Percentiles rank a stretch among this genome's conserved stretches.
Conservation (phyloP, 2,329 filamentous ascomycete genomes). For the Westerdykella ornata region DNA sequence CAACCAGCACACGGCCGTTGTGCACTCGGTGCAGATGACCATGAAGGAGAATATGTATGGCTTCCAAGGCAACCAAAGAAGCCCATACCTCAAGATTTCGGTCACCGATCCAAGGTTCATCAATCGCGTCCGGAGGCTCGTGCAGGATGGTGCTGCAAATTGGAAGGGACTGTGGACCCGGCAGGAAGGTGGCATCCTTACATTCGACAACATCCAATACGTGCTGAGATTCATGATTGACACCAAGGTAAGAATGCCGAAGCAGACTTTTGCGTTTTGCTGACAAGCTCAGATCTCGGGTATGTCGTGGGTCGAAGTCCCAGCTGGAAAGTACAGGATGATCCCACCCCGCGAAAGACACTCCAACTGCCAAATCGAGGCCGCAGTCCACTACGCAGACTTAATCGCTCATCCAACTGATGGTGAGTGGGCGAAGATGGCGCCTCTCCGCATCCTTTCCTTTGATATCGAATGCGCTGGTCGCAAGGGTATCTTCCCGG, state of each 20-base stretch:
- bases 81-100: conserved; percentile 86
- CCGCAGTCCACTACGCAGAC: conserved; percentile 72
- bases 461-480: conserved; percentile 99
- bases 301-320: conserved; percentile 96
- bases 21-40: conserved; percentile 73
- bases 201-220: conserved; percentile 95
- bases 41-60: conserved; percentile 88
- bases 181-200: conserved; percentile 65
- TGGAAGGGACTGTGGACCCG: conserved; percentile 80
- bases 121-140: conserved; percentile 62
- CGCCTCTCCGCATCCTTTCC: conserved; percentile 82
- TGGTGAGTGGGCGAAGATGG: conserved; percentile 97
- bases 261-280: not conserved
- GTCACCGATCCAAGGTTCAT: conserved; percentile 86
- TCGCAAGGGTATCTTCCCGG: conserved; percentile 94
- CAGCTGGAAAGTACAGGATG: conserved; percentile 64
- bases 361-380: conserved; percentile 96
- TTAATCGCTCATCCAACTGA: conserved; percentile 81
- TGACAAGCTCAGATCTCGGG: conserved; percentile 59
- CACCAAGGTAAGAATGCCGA: conserved; percentile 56
- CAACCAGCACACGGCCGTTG: conserved; percentile 59
- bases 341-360: conserved; percentile 61
- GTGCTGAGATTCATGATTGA: conserved; percentile 97
- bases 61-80: conserved; percentile 88
- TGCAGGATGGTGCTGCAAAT: conserved; percentile 72